Conservation (phyloP, 2,329 filamentous ascomycete genomes). For the Geosmithia flava region DNA sequence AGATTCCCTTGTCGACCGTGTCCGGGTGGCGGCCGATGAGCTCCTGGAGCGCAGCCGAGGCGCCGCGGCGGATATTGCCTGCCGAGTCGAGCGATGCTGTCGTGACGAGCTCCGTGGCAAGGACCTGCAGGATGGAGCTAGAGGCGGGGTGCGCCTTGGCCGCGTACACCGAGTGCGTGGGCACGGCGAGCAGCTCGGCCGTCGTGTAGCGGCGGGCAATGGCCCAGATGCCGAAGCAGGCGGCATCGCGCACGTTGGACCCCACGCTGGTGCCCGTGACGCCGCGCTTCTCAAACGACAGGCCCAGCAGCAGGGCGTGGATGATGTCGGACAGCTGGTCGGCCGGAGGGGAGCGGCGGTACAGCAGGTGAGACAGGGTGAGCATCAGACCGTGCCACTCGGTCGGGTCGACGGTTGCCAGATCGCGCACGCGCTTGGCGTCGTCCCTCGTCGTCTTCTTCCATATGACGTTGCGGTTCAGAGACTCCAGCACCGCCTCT, state of each 20-base stretch:
- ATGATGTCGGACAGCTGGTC: conserved; percentile 61
- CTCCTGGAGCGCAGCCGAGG: conserved; percentile 89
- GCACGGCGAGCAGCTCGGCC: conserved; percentile 56
- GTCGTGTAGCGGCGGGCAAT: conserved; percentile 79
- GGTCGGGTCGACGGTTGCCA: conserved; percentile 66
- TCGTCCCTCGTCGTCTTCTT: conserved; percentile 22
- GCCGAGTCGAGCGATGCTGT: conserved; percentile 78
- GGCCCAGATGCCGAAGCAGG: conserved; percentile 94
- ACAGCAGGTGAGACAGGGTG: conserved; percentile 76
- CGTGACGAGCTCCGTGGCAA: conserved; percentile 72
- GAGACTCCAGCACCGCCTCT: conserved; percentile 68
- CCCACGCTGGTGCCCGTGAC: conserved; percentile 77
- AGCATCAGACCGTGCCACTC: conserved; percentile 90
- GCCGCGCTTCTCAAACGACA: conserved; percentile 81
- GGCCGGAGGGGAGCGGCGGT: conserved; percentile 67
- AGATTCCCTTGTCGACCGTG: conserved; percentile 68
- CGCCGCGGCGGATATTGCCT: conserved; percentile 85
- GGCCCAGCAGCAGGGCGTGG: conserved; percentile 62
- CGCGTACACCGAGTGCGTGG: conserved; percentile 29
- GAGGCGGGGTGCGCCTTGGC: conserved; percentile 20
- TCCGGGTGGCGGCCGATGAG: conserved; percentile 87
- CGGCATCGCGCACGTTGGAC: conserved; percentile 84
- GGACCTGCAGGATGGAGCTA: conserved; percentile 54
- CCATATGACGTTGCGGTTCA: conserved; percentile 45
- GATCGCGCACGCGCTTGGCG: conserved; percentile 35